phyloP scores from a whole-genome alignment of 371 early-diverging fungal genomes.

The Funneliformis caledonium region DNA sequence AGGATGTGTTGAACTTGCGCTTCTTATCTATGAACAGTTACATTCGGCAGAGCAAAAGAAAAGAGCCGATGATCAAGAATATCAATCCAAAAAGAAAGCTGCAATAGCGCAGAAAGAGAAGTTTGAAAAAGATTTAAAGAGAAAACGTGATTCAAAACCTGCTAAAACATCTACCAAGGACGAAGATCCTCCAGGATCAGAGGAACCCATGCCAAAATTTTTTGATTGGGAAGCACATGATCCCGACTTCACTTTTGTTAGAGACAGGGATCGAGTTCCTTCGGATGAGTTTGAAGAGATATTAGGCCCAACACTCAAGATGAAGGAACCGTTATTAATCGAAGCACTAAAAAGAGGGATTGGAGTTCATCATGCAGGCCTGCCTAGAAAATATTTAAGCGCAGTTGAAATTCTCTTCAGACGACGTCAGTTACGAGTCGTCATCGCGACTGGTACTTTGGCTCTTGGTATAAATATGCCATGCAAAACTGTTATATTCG shows the following conservation, averaged over 20 bases:
- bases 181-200: neutral
- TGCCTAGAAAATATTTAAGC: slow-evolving; percentile 53
- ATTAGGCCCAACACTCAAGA: too few species aligned
- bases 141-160: slow-evolving; percentile 28
- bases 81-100: slow-evolving; percentile 30
- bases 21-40: slow-evolving; percentile 45
- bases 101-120: slow-evolving; percentile 36
- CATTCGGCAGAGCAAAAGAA: slow-evolving; percentile 21
- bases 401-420: slow-evolving; percentile 63
- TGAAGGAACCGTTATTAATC: slow-evolving; percentile 39
- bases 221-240: slow-evolving; percentile 45
- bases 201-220: neutral
- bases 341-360: slow-evolving; percentile 54
- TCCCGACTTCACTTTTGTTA: slow-evolving; percentile 45
- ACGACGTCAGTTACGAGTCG: slow-evolving; percentile 54
- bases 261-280: slow-evolving; percentile 29
- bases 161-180: slow-evolving; percentile 21
- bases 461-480: slow-evolving; percentile 69
- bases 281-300: slow-evolving; percentile 18
- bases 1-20: slow-evolving; percentile 54
- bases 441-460: slow-evolving; percentile 59
- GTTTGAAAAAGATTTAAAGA: slow-evolving; percentile 28
- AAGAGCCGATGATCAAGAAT: slow-evolving; percentile 35
- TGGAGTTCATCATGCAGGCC: slow-evolving; percentile 65
- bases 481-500: slow-evolving; percentile 60